A percentile compares a stretch with the other conserved stretches of the same genome.
Evolutionary conservation across 202 grass and related monocot genomes (phyloP).

Genomic region (Setaria viridis): DNA sequence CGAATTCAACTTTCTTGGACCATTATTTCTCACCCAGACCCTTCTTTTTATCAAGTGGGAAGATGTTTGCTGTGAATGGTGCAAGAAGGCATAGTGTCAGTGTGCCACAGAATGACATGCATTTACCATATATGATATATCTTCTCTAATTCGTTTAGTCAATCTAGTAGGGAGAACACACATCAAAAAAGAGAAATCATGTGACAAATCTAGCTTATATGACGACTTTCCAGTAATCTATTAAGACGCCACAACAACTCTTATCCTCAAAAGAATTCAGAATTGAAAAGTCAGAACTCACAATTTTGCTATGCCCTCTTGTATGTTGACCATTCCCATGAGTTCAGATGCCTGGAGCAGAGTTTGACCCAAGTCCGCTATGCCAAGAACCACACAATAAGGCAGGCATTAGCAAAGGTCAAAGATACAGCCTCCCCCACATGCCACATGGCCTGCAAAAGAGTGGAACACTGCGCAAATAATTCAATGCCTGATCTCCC

Average conservation of each 20-base stretch:
- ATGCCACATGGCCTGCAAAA: constrained; percentile 25
- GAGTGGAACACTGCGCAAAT: constrained; percentile 48
- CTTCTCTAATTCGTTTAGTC: background rate
- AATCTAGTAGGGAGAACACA: background rate
- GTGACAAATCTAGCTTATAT: background rate
- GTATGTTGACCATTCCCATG: constrained; percentile 2
- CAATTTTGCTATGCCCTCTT: background rate
- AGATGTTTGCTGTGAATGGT: background rate
- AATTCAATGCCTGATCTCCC: constrained; percentile 47
- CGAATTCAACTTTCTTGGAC: background rate
- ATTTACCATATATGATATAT: background rate
- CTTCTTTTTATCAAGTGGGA: constrained; percentile 15
- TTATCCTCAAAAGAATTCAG: background rate
- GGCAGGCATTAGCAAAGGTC: constrained; percentile 31
- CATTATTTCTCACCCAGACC: background rate
- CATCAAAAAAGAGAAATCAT: background rate
- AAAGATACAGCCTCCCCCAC: constrained; percentile 54
- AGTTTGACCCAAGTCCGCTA: constrained; percentile 51
- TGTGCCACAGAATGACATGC: background rate
- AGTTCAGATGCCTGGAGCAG: constrained; percentile 21
- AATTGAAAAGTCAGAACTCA: constrained; percentile 14
- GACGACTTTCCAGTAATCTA: background rate
- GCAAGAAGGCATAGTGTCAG: background rate
- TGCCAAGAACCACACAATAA: constrained; percentile 14
- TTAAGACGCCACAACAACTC: background rate